Base-by-base conservation (phyloP, 371 early-diverging fungal genomes). In the Mucor piriformis region DNA sequence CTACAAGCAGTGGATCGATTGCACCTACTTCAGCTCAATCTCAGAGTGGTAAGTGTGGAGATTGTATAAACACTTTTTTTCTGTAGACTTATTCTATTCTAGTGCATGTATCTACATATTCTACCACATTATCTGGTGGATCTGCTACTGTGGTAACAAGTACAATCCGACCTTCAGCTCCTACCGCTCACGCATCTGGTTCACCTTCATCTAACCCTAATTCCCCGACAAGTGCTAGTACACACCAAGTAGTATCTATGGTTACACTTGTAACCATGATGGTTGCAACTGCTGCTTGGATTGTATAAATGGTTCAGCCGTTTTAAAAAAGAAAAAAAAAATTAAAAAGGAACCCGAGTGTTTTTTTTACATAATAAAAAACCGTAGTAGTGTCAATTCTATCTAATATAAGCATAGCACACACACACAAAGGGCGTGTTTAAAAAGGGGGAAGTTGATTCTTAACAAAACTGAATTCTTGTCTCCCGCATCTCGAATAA, bases 61-160 rank as follows among this genome's bases (percentile, higher is more conserved):
- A n/a, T 18, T 21, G 21, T 43, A 6, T 18, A 21, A 43, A 8
- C 2, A 4, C 6, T 18, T 20, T 20, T 42, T 20, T 42, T 18
- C n/a, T n/a, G n/a, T n/a, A n/a, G n/a, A n/a, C n/a, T 15, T 43
- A 43, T 43, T 43, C 8, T 43, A 20, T 20, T 20, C 21, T 21
- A 20, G 16, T 43, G 10, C 5, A 5, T n/a, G 21, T 54, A 6
- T 43, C 29, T n/a, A 21, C 27, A 16, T 48, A 37, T 25, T 38
- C 52, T 15, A 52, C 38, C n/a, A 52, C 52, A n/a, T n/a, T n/a
- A n/a, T 37, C 24, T 24, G 38, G 52, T 24, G 52, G 52, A n/a
- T 52, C 52, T 37, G 34, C 49, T 18, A 18, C 21, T 24, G 24
- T 44, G 29, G 33, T 44, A 20, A 43, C 54, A 12, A 24, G 32